Evolutionary conservation across 495 filamentous ascomycete species (phyloP).

Genomic region (Penicillium silybi): DNA sequence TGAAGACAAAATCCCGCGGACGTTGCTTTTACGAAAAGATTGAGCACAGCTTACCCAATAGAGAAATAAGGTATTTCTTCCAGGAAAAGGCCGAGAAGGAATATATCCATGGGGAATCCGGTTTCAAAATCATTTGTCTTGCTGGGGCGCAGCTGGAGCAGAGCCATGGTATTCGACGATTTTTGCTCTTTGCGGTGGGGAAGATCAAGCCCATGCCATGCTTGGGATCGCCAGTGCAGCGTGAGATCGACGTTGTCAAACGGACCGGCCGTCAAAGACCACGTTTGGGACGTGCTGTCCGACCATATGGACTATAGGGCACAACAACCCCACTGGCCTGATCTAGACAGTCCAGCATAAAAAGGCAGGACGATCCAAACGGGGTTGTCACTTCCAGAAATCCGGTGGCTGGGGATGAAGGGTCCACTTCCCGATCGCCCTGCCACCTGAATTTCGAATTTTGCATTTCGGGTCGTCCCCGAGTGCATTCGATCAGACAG

Average conservation of each 20-base stretch:
- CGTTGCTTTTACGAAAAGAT: too few relatives aligned
- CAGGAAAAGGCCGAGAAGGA: too few relatives aligned
- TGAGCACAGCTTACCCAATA: too few relatives aligned
- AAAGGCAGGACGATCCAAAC: neutral
- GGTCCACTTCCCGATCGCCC: slow-evolving; percentile 6
- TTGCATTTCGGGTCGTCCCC: too few relatives aligned
- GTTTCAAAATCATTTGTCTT: too few relatives aligned
- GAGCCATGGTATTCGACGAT: too few relatives aligned
- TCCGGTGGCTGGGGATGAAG: slow-evolving; percentile 20
- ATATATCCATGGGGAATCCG: too few relatives aligned
- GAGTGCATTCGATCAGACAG: neutral
- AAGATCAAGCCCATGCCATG: slow-evolving; percentile 1
- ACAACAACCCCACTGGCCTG: neutral
- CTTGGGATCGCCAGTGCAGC: slow-evolving; percentile 6
- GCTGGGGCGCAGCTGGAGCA: too few relatives aligned
- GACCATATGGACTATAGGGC: neutral
- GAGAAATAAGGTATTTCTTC: too few relatives aligned
- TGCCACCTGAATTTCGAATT: slow-evolving; percentile 5
- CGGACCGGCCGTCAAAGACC: neutral
- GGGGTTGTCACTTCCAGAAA: slow-evolving; percentile 1
- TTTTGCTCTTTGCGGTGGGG: neutral
- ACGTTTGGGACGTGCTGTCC: neutral
- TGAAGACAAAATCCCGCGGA: too few relatives aligned
- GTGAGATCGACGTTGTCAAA: slow-evolving; percentile 1
- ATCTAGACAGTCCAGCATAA: neutral